phyloP scores from a whole-genome alignment of 148 eudicot species.

The Rhododendron ferrugineum region DNA sequence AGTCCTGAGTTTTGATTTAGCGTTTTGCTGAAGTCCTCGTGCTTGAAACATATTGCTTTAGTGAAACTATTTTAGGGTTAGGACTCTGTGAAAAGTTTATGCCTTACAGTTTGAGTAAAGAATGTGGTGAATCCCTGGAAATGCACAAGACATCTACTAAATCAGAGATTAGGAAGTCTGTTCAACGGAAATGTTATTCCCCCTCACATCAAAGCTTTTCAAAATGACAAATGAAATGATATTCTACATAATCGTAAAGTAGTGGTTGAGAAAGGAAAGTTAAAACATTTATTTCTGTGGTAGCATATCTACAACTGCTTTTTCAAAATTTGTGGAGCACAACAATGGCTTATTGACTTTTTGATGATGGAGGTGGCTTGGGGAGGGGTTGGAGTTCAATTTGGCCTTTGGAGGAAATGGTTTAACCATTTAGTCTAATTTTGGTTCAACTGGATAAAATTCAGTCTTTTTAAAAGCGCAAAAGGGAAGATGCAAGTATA shows the following conservation, averaged over 20 bases:
- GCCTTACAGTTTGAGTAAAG: neutral
- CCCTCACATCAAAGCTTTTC: neutral
- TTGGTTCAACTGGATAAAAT: neutral
- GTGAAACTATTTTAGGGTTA: neutral
- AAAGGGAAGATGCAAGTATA: neutral
- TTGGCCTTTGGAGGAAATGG: neutral
- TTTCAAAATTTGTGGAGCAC: neutral
- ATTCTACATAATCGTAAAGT: neutral
- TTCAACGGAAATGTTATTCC: neutral
- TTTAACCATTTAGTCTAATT: neutral
- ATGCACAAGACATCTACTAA: neutral
- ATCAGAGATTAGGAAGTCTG: neutral
- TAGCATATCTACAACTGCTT: neutral
- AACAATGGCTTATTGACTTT: neutral
- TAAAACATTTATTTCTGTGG: neutral
- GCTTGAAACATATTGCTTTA: neutral
- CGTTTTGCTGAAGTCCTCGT: neutral
- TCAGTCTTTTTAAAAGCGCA: neutral
- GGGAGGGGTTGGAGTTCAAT: neutral
- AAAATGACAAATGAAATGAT: neutral
- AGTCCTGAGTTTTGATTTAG: neutral
- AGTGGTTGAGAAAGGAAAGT: neutral
- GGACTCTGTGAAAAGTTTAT: neutral
- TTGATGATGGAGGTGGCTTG: neutral
- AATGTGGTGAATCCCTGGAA: neutral